Evolutionary conservation across 176 grass and related monocot genomes (phyloP).

Genomic region (Triticum dicoccoides): DNA sequence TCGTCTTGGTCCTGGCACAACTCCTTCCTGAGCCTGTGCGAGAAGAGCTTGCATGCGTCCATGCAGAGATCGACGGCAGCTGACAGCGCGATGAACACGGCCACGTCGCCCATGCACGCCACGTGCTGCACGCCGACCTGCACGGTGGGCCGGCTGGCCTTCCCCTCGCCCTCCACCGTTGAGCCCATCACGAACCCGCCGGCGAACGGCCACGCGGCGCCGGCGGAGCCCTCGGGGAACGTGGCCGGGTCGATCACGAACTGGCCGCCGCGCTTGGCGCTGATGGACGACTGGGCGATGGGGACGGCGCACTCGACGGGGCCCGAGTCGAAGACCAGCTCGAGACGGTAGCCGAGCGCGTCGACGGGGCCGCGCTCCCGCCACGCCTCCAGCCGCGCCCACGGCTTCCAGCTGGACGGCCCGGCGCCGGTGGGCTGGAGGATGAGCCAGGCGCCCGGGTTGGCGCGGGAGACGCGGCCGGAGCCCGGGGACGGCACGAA

Average conservation of each 20-base stretch:
- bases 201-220: constrained; percentile 45
- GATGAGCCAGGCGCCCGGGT: constrained; percentile 91
- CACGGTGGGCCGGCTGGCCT: constrained; percentile 68
- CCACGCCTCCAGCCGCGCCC: constrained; percentile 95
- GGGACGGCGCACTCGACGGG: constrained; percentile 45
- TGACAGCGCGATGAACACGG: constrained; percentile 78
- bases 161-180: constrained; percentile 75
- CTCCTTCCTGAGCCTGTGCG: constrained; percentile 78
- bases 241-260: constrained; percentile 68
- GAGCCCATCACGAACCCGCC: constrained; percentile 91
- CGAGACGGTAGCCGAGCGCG: constrained; percentile 76
- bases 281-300: constrained; percentile 68
- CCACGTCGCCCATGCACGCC: constrained; percentile 77
- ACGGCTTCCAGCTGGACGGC: constrained; percentile 80
- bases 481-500: constrained; percentile 94
- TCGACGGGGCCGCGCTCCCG: constrained; percentile 84
- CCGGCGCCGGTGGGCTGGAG: constrained; percentile 61
- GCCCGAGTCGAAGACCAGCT: constrained; percentile 72
- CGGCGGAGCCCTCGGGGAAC: constrained; percentile 25
- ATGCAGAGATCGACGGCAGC: constrained; percentile 86
- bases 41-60: constrained; percentile 93
- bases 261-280: constrained; percentile 68
- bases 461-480: constrained; percentile 81
- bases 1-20: constrained; percentile 63
- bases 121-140: constrained; percentile 90